These are phyloP conservation scores for Venturia carpophila DNA, from an alignment of 2,329 filamentous ascomycete genomes.

Conservation along the genomic window DNA sequence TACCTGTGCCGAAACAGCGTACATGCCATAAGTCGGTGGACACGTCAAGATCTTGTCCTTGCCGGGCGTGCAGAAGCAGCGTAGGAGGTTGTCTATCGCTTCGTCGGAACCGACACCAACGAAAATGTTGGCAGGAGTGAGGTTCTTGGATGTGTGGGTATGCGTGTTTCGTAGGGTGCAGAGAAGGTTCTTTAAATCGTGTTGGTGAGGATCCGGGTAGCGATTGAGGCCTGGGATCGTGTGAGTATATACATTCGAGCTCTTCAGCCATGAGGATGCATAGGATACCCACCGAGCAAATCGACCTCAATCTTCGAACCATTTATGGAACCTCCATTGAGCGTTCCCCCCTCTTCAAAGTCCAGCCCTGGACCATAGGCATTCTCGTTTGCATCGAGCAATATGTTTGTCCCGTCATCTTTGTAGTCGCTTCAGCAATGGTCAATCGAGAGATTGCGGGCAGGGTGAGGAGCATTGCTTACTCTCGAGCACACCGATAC, in stretches of 20 bases:
- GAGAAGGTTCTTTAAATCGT: slow-evolving; percentile 74
- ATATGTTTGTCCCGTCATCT: slow-evolving; percentile 89
- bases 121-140: slow-evolving; percentile 79
- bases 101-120: slow-evolving; percentile 95
- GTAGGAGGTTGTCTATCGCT: slow-evolving; percentile 87
- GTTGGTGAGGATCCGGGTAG: slow-evolving; percentile 94
- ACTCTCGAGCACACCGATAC: slow-evolving; percentile 49
- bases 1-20: slow-evolving; percentile 84
- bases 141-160: slow-evolving; percentile 62
- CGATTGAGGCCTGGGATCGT: slow-evolving; percentile 54
- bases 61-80: slow-evolving; percentile 85
- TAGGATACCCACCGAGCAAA: slow-evolving; percentile 50
- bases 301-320: slow-evolving; percentile 54
- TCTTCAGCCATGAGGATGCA: background rate
- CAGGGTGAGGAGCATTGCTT: slow-evolving; percentile 26
- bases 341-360: slow-evolving; percentile 41
- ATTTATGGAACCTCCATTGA: slow-evolving; percentile 32
- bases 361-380: slow-evolving; percentile 78
- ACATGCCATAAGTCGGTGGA: slow-evolving; percentile 98
- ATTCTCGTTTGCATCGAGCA: slow-evolving; percentile 97
- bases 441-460: slow-evolving; percentile 4
- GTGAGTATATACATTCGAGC: background rate
- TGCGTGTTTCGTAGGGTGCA: slow-evolving; percentile 83
- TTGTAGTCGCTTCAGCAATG: slow-evolving; percentile 77
- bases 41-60: slow-evolving; percentile 88